phyloP scores from a whole-genome alignment of 257 asterid genomes.

The Primulina tabacum region DNA sequence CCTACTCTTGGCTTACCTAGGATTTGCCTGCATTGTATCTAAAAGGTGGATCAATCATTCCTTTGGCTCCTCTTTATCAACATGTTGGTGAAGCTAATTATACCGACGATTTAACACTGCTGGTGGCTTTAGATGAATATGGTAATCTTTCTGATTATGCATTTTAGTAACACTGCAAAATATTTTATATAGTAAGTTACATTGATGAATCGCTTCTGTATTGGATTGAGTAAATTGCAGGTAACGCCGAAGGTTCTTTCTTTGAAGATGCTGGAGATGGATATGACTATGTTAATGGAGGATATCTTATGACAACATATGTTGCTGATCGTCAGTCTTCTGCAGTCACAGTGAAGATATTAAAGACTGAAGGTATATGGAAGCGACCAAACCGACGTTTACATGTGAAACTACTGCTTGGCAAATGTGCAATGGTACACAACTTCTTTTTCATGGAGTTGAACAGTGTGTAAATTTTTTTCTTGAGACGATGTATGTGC shows the following conservation, averaged over 20 bases:
- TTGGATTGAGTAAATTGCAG: slow-evolving; percentile 39
- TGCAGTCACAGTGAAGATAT: slow-evolving; percentile 60
- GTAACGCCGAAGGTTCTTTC: slow-evolving; percentile 83
- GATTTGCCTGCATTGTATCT: slow-evolving; percentile 87
- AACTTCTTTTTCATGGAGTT: neutral
- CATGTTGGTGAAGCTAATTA: slow-evolving; percentile 74
- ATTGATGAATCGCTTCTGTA: slow-evolving; percentile 1
- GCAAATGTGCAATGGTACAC: slow-evolving; percentile 70
- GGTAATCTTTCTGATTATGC: slow-evolving; percentile 45
- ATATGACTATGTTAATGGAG: slow-evolving; percentile 64
- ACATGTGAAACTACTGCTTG: slow-evolving; percentile 70
- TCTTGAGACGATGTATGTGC: neutral
- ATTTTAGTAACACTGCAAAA: neutral
- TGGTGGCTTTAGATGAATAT: slow-evolving; percentile 74
- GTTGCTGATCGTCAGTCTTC: slow-evolving; percentile 70
- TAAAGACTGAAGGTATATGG: slow-evolving; percentile 75
- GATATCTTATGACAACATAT: slow-evolving; percentile 78
- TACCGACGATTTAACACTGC: slow-evolving; percentile 63
- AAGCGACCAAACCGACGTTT: slow-evolving; percentile 78
- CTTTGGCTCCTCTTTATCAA: slow-evolving; percentile 58
- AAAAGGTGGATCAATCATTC: slow-evolving; percentile 88
- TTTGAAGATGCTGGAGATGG: slow-evolving; percentile 96
- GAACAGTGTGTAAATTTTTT: neutral
- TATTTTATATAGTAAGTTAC: neutral
- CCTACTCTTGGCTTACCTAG: slow-evolving; percentile 26